These are phyloP conservation scores for Tolypocladium nubicola DNA, from an alignment of 2,329 filamentous ascomycete species.

Conservation along the genomic window DNA sequence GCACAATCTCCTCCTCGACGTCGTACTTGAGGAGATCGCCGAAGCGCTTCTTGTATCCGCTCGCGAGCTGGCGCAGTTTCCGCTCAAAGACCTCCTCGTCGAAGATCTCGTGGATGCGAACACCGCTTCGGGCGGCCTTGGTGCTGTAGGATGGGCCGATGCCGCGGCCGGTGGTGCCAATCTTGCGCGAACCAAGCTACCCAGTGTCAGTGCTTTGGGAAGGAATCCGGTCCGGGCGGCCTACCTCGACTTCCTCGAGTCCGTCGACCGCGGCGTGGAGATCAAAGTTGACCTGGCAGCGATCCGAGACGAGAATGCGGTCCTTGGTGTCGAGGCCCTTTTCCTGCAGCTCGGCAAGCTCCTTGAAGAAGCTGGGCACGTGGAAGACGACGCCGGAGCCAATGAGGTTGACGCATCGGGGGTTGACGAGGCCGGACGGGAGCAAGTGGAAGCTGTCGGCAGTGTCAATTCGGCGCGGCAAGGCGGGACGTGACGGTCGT, in stretches of 20 bases:
- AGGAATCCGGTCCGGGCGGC: constrained; percentile 7
- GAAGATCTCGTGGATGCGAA: constrained; percentile 59
- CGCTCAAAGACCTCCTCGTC: constrained; percentile 53
- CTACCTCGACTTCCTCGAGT: constrained; percentile 48
- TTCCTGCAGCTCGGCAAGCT: constrained; percentile 27
- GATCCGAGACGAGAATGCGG: constrained; percentile 51
- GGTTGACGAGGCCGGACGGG: constrained; percentile 62
- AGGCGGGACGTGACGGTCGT: constrained; percentile 1
- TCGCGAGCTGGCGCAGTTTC: constrained; percentile 51
- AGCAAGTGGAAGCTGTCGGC: constrained; percentile 48
- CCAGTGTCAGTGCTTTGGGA: background rate
- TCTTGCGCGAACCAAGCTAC: constrained; percentile 10
- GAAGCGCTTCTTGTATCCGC: constrained; percentile 54
- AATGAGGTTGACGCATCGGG: constrained; percentile 59
- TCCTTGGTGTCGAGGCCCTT: constrained; percentile 18
- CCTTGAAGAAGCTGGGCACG: constrained; percentile 30
- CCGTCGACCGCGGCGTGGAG: constrained; percentile 59
- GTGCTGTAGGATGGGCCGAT: constrained; percentile 10
- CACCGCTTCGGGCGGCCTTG: constrained; percentile 43
- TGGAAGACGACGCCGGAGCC: constrained; percentile 61
- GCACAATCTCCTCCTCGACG: constrained; percentile 56
- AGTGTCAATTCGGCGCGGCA: constrained; percentile 2
- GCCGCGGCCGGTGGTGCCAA: constrained; percentile 26
- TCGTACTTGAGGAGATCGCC: constrained; percentile 56
- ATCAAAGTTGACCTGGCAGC: constrained; percentile 54